Evolutionary conservation across 2,329 filamentous ascomycete species (phyloP).

Genomic region (Stachybotrys elegans): DNA sequence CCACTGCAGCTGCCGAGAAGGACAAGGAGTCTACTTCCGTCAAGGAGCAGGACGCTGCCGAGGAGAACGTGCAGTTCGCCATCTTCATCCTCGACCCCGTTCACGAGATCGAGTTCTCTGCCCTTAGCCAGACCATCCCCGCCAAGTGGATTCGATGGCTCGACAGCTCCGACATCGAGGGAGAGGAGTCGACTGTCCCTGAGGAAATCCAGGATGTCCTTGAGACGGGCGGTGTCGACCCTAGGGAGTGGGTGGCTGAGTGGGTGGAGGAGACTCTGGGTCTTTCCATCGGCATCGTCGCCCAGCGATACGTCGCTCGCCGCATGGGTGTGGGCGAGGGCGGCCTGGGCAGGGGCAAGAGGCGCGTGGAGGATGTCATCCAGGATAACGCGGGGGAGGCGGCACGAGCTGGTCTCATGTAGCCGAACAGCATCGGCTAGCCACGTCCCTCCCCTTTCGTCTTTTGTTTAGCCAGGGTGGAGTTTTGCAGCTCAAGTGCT

Average conservation of each 20-base stretch:
- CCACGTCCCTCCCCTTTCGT: not conserved
- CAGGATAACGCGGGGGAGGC: slow-evolving; percentile 55
- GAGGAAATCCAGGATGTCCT: slow-evolving; percentile 87
- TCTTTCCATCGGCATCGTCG: slow-evolving; percentile 76
- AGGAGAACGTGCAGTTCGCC: slow-evolving; percentile 67
- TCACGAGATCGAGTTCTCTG: slow-evolving; percentile 81
- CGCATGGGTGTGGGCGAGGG: slow-evolving; percentile 95
- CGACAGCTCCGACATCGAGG: slow-evolving; percentile 62
- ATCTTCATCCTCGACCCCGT: slow-evolving; percentile 82
- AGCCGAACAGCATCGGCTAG: not conserved
- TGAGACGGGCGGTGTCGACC: slow-evolving; percentile 70
- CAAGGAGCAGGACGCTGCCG: slow-evolving; percentile 45
- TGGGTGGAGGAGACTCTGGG: slow-evolving; percentile 89
- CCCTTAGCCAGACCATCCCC: slow-evolving; percentile 78
- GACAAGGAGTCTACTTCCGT: slow-evolving; percentile 50
- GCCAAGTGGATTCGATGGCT: slow-evolving; percentile 88
- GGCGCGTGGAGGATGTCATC: slow-evolving; percentile 50
- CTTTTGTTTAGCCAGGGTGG: too few species aligned
- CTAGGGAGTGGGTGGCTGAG: slow-evolving; percentile 93
- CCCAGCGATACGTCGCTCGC: slow-evolving; percentile 89
- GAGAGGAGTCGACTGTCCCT: slow-evolving; percentile 45
- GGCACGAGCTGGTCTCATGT: slow-evolving; percentile 53
- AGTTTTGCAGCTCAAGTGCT: not conserved
- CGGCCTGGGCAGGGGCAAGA: slow-evolving; percentile 56
- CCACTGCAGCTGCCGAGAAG: slow-evolving; percentile 46